Evolutionary conservation across 352 stramenopile genomes (phyloP), one percentile per base, ranked within the genome.

Genomic region (Salisapilia sapeloensis): DNA sequence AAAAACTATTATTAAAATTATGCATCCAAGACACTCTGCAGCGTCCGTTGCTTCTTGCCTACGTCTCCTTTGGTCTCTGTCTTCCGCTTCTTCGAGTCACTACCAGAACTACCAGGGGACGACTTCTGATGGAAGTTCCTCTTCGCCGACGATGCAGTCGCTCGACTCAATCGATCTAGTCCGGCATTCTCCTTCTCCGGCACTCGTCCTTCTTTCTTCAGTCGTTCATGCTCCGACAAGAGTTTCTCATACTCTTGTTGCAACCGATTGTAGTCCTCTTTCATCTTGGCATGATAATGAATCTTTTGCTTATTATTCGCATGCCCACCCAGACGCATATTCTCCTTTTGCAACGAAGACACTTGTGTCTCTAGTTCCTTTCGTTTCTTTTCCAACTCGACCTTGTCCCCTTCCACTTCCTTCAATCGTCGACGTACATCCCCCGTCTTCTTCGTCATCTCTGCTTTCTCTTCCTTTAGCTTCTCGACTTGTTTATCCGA

Each of bases 261-360:
- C 12, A 87, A 40, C 15, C 66, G 57, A 25, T 87, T 87, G 46
- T 82, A 82, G 35, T 87, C 66, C 20, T 84, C 71, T 36, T 87
- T 87, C 12, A 87, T 60, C 29, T 70, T 74, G 31, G 65, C 60
- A 30, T 87, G 67, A 21, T 87, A 65, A 36, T 87, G 71, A 41
- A 87, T 87, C 46, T 78, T 81, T 36, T 87, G 71, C 6, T 65
- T 60, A 24, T 58, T 72, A 40, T 87, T 87, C 44, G 78, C 52
- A 23, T 87, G 71, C 3, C 67, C 67, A 6, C 83, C 65, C 6
- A 87, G 60, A 35, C 80, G 65, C 40, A 82, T 65, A 22, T 82
- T 82, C 28, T 66, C 67, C 12, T 60, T 52, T 11, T 23, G 29
- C 17, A 51, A 27, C 5, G 42, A 33, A 4, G 44, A 32, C 27